Conservation (phyloP, 441 rosid species). For the Daphne laureola region DNA sequence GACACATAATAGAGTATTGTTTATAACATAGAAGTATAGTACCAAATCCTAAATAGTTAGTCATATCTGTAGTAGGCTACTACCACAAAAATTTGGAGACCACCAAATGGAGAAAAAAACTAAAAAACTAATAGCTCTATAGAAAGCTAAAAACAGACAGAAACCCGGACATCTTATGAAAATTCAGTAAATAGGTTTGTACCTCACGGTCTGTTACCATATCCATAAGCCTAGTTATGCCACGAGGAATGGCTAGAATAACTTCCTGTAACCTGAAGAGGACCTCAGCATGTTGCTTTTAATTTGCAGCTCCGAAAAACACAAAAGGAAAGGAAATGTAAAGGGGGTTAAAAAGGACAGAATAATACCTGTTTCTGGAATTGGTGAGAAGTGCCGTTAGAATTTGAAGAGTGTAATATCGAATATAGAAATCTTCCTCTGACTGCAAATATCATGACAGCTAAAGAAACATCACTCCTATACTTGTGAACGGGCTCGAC, state of each 20-base stretch:
- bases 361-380: constrained; percentile 67
- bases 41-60: too few species aligned
- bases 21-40: too few species aligned
- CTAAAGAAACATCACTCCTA: constrained; percentile 2
- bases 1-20: too few species aligned
- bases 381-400: constrained; percentile 81
- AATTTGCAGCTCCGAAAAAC: constrained; percentile 10
- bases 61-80: too few species aligned
- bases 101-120: too few species aligned
- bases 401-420: constrained; percentile 84
- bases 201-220: constrained; percentile 98
- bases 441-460: constrained; percentile 36
- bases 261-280: constrained; percentile 90
- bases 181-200: constrained; percentile 8
- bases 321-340: constrained; percentile 7
- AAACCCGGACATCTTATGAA: too few species aligned
- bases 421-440: constrained; percentile 84
- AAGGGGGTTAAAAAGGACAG: constrained; percentile 4
- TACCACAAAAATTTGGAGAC: too few species aligned
- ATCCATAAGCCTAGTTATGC: constrained; percentile 91
- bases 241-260: constrained; percentile 84
- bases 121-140: too few species aligned
- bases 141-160: background rate
- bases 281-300: constrained; percentile 27
- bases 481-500: too few species aligned